Base-by-base conservation (phyloP, 441 rosid species). In the Flueggea neowawraea region DNA sequence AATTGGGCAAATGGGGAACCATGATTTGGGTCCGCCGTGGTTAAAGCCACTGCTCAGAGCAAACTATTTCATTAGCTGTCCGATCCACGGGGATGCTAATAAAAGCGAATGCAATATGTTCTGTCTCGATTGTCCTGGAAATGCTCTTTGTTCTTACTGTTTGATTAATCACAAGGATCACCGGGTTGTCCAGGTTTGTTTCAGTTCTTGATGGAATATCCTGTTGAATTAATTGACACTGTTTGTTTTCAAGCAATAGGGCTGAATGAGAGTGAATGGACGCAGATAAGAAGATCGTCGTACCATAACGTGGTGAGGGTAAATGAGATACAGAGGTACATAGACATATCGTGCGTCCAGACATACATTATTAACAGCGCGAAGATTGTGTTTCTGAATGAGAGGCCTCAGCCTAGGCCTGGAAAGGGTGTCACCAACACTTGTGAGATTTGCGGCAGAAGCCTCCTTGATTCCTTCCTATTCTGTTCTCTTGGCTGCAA, bases 401-500 rank as follows among this genome's bases (percentile, higher is more conserved):
- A 83, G 69, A 60, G 97, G 10, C 97, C 96, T 47, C 97, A 91
- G 66, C 94, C 87, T 0, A 78, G 97, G 83, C 94, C 88, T 12
- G 97, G 94, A 14, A 91, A 91, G 61, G 97, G 97, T 0, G 97
- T 88, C 55, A 86, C 94, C 51, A 88, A 91, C 41, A 91, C 97
- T 64, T 91, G 97, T 31, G 86, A 86, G 58, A 77, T 88, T 44
- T 91, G 96, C 53, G 74, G 81, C 57, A 67, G 97, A 61, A 88
- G 97, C 69, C 96, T 91, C 31, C 94, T 86, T 31, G 96, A 91
- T 75, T 86, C 91, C 69, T 91, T 84, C 87, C 75, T 91, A 49
- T 91, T 91, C 83, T 91, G 96, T 54, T 91, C 96, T 61, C 88
- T 91, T 22, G 94, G 94, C 41, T 91, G 97, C 86, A 91, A 91